These are phyloP conservation scores for Zalaria sp. DNA, from an alignment of 2,329 filamentous ascomycete genomes.

Conservation along the genomic window DNA sequence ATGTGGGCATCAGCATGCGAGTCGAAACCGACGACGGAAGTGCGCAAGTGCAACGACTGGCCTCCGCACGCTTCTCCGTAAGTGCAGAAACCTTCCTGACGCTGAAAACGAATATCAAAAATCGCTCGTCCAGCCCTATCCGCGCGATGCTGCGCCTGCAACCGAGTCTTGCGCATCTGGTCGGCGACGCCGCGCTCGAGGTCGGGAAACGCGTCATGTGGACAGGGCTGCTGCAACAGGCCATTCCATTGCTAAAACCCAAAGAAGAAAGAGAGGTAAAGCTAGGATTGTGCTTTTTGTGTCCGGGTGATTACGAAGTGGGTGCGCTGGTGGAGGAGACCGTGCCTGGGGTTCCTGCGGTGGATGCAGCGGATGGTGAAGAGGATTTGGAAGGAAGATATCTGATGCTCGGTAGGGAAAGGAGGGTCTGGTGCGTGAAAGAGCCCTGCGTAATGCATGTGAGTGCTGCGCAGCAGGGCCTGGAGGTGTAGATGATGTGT, in stretches of 20 bases:
- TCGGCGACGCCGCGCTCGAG: conserved; percentile 59
- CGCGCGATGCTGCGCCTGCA: conserved; percentile 61
- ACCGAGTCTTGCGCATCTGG: conserved; percentile 59
- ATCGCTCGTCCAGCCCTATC: conserved; percentile 53
- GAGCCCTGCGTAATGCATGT: conserved; percentile 5
- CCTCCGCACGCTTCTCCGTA: conserved; percentile 32
- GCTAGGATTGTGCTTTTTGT: conserved; percentile 61
- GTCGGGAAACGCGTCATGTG: conserved; percentile 70
- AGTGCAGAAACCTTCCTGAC: conserved; percentile 51
- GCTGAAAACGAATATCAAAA: conserved; percentile 57
- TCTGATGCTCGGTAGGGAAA: not conserved
- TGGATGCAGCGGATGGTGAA: conserved; percentile 1
- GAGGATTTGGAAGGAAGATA: conserved; percentile 3
- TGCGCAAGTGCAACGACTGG: conserved; percentile 11
- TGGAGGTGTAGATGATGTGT: too few species aligned
- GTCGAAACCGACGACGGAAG: not conserved
- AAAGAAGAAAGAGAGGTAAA: conserved; percentile 45
- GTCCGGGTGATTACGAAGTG: conserved; percentile 70
- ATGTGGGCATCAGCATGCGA: conserved; percentile 24
- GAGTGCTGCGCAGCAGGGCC: not conserved
- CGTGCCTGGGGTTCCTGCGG: conserved; percentile 1
- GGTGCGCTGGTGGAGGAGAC: conserved; percentile 68
- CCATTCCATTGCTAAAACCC: conserved; percentile 48
- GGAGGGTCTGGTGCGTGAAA: conserved; percentile 5
- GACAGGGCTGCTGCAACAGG: conserved; percentile 71